phyloP scores from a whole-genome alignment of 2,329 filamentous ascomycete genomes.

The Fonsecaea erecta region DNA sequence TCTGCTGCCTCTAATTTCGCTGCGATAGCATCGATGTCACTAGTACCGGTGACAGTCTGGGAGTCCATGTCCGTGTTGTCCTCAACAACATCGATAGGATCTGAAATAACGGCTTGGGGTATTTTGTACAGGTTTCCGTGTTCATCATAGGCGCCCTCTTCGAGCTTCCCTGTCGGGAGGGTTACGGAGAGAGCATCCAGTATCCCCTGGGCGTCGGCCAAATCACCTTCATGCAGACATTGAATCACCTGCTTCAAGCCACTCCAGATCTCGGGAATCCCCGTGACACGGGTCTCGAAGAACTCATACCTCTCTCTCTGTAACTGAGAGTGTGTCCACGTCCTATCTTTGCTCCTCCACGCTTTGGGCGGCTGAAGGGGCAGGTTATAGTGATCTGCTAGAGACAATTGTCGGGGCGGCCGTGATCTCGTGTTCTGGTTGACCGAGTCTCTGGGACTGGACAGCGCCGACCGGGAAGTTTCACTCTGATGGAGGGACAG shows the following conservation, averaged over 20 bases:
- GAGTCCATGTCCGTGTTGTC: constrained; percentile 42
- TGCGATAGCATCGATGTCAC: constrained; percentile 34
- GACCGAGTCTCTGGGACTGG: constrained; percentile 24
- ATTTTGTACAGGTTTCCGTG: constrained; percentile 72
- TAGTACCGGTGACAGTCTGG: constrained; percentile 46
- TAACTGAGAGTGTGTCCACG: constrained; percentile 73
- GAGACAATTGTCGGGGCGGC: constrained; percentile 38
- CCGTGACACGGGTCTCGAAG: constrained; percentile 87
- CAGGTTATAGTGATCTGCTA: constrained; percentile 69
- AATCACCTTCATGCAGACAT: constrained; percentile 65
- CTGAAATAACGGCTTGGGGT: constrained; percentile 69
- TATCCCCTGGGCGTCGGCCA: constrained; percentile 77
- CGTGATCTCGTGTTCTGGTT: constrained; percentile 16
- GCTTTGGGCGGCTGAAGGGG: constrained; percentile 65
- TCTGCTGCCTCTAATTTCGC: constrained; percentile 40
- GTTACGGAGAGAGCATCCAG: constrained; percentile 78
- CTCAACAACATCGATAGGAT: constrained; percentile 63
- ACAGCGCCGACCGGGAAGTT: constrained; percentile 29
- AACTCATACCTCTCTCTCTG: constrained; percentile 77
- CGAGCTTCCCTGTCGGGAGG: constrained; percentile 72
- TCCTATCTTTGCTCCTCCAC: constrained; percentile 66
- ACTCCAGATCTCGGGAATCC: constrained; percentile 78
- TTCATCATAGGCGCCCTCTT: constrained; percentile 73
- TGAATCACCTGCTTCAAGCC: constrained; percentile 71
- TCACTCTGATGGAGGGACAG: constrained; percentile 29